phyloP scores from a whole-genome alignment of 139 green algal genomes.

The Asterochloris sp. region DNA sequence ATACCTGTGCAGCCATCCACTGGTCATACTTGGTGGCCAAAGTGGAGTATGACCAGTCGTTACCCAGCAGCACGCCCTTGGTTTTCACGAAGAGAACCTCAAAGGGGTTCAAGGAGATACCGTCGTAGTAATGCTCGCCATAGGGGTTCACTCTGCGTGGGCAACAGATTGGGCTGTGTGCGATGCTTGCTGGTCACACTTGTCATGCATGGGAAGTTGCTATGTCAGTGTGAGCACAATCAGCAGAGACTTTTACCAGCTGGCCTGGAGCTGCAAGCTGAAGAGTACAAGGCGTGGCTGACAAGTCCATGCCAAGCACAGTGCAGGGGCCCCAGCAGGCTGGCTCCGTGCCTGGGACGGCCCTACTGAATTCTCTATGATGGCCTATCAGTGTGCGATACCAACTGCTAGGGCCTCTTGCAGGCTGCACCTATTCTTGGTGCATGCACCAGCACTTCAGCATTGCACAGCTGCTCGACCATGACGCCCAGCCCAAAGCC shows the following conservation, averaged over 20 bases:
- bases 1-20: conserved; percentile 39
- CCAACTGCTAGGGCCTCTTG: too few species aligned
- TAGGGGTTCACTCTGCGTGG: conserved; percentile 36
- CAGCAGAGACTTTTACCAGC: neutral
- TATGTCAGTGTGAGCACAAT: neutral
- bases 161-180: neutral
- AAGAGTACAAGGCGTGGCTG: too few species aligned
- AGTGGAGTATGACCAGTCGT: conserved; percentile 28
- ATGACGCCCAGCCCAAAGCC: too few species aligned
- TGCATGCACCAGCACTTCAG: too few species aligned
- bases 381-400: too few species aligned
- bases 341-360: too few species aligned
- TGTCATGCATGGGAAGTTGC: neutral
- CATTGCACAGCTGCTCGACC: too few species aligned
- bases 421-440: too few species aligned
- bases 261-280: too few species aligned
- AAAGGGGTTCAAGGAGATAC: conserved; percentile 51
- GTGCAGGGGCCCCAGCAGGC: too few species aligned
- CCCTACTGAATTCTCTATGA: too few species aligned
- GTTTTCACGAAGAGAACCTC: conserved; percentile 79
- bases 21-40: conserved; percentile 43
- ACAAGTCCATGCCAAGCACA: too few species aligned
- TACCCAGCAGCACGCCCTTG: conserved; percentile 50
- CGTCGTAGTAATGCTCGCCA: conserved; percentile 48
- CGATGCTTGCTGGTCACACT: neutral